Evolutionary conservation across 2,329 filamentous ascomycete genomes (phyloP).

Genomic region (Fusarium compactum): DNA sequence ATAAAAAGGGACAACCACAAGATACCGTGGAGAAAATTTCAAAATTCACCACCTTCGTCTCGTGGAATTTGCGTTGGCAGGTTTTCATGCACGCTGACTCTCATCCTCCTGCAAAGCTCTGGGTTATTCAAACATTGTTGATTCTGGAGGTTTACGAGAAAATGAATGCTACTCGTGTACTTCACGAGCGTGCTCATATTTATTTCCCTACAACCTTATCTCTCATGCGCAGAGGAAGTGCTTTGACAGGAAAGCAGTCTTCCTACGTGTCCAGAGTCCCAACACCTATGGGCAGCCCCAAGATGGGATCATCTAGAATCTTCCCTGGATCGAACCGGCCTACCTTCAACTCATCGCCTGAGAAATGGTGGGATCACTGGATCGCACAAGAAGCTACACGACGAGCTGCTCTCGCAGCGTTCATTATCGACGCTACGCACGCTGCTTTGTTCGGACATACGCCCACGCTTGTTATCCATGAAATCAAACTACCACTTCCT

Average conservation of each 20-base stretch:
- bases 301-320: slow-evolving; percentile 31
- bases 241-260: slow-evolving; percentile 46
- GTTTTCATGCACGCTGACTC: slow-evolving; percentile 49
- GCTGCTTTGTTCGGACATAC: slow-evolving; percentile 48
- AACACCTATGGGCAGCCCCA: slow-evolving; percentile 43
- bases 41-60: slow-evolving; percentile 48
- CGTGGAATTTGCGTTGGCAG: slow-evolving; percentile 48
- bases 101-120: slow-evolving; percentile 46
- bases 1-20: slow-evolving; percentile 35
- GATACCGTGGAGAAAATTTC: slow-evolving; percentile 44
- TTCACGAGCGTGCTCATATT: slow-evolving; percentile 48
- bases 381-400: slow-evolving; percentile 49
- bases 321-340: slow-evolving; percentile 24
- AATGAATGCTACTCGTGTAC: slow-evolving; percentile 46
- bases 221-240: slow-evolving; percentile 47
- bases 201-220: slow-evolving; percentile 47
- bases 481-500: slow-evolving; percentile 47
- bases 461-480: slow-evolving; percentile 47
- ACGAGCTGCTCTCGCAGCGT: slow-evolving; percentile 45
- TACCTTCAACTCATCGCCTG: slow-evolving; percentile 41
- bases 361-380: slow-evolving; percentile 50
- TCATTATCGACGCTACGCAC: slow-evolving; percentile 48
- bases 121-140: slow-evolving; percentile 47
- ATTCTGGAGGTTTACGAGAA: slow-evolving; percentile 48
- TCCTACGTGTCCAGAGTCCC: slow-evolving; percentile 45